Percentiles rank a stretch among this genome's conserved stretches.
Evolutionary conservation across 345 rosid genomes (phyloP).

Genomic region (Linum trigynum): DNA sequence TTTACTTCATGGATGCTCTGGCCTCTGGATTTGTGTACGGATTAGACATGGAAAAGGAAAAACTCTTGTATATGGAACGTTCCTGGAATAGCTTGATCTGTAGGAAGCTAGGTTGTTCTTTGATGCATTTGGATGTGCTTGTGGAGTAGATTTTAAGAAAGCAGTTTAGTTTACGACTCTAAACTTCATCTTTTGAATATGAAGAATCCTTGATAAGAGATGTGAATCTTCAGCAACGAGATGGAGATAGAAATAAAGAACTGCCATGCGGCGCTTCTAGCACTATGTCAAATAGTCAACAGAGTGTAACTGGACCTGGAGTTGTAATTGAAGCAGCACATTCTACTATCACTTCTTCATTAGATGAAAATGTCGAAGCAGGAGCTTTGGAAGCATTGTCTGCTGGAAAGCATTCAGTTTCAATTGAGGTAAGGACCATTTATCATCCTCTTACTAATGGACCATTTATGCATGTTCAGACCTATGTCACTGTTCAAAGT

Average conservation of each 20-base stretch:
- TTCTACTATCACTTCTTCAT: constrained; percentile 14
- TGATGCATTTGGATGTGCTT: neutral
- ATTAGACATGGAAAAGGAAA: neutral
- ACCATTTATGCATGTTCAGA: no score
- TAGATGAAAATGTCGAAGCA: constrained; percentile 13
- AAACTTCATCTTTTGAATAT: constrained; percentile 3
- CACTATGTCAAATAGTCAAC: constrained; percentile 17
- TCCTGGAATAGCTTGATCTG: neutral
- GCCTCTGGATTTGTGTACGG: neutral
- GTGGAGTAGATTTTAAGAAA: neutral
- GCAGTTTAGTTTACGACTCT: neutral
- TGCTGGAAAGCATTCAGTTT: constrained; percentile 43
- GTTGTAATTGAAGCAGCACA: constrained; percentile 11
- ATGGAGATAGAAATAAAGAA: constrained; percentile 31
- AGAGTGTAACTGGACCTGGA: constrained; percentile 13
- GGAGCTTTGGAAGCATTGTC: constrained; percentile 16
- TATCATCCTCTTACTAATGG: no score
- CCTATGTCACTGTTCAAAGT: no score
- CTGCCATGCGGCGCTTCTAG: constrained; percentile 23
- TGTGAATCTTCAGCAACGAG: constrained; percentile 25
- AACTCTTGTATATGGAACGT: neutral
- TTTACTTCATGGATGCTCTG: neutral
- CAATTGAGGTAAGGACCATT: constrained; percentile 38
- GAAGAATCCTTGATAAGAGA: constrained; percentile 20
- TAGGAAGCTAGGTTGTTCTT: constrained; percentile 3